Evolutionary conservation across 192 early-diverging fungal species (phyloP), one percentile per base, ranked within the genome.

Genomic region (Backusella luteola): DNA sequence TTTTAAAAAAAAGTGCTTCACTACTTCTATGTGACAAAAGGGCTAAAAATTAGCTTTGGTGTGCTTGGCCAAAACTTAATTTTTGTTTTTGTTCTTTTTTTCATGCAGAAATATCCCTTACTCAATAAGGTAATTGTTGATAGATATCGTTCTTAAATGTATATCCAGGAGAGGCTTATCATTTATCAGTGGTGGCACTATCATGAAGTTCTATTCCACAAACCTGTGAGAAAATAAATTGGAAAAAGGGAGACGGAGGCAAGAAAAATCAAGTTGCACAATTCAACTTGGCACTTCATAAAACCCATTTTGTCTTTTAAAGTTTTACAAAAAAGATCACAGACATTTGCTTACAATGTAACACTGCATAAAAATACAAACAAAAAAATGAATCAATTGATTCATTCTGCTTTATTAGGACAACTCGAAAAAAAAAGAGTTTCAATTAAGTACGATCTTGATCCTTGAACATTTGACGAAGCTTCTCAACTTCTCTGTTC

Each of bases 401-500:
- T 26, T 59, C 23, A 12, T 29, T 26, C 23, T 59, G 56, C 56
- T 59, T 59, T 59, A 59, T 59, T 59, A 14, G 11, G 11, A 59
- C 56, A 59, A 59, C 21, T 26, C 23, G 9, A 59, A 59, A 63
- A 21, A 56, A 26, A 39, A 12, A 29, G 26, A 63, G 56, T 63
- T 56, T 52, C 12, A 19, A 23, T 73, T 79, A 73, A 69, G 77
- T 79, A 29, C 66, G 56, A 21, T 79, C 78, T 46, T 79, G 78
- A 23, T 79, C 67, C 42, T 79, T 79, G 56, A 79, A 79, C 15
- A 29, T 34, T 15, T 76, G 41, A 75, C 86, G 85, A 52, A 93
- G 77, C 6, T 84, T 77, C 49, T 79, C 76, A 19, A 94, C 93
- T 76, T 94, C 93, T 8, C 92, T 67, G 1, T 84, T 85, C 52